Evolutionary conservation across 2,329 filamentous ascomycete genomes (phyloP).

Genomic region (Ophiostoma populinum): DNA sequence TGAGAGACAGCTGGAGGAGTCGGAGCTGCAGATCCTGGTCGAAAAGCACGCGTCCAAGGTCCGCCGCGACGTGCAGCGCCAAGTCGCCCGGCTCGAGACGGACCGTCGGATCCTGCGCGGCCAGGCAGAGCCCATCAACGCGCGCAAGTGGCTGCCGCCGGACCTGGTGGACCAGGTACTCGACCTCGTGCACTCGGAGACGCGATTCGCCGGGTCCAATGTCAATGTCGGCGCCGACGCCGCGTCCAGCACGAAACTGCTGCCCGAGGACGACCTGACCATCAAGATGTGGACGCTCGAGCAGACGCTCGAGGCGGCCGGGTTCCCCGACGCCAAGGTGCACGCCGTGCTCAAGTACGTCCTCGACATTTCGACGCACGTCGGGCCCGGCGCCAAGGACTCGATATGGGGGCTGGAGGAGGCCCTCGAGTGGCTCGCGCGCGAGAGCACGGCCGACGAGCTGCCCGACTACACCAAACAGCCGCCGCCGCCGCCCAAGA

Average conservation of each 20-base stretch:
- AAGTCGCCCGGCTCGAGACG: slow-evolving; percentile 63
- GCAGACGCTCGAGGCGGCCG: slow-evolving; percentile 49
- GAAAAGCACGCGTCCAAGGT: slow-evolving; percentile 70
- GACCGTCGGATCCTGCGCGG: slow-evolving; percentile 67
- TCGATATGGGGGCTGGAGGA: slow-evolving; percentile 75
- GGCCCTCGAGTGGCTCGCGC: slow-evolving; percentile 76
- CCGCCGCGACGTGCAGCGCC: slow-evolving; percentile 60
- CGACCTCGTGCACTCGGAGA: slow-evolving; percentile 51
- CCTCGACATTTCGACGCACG: slow-evolving; percentile 47
- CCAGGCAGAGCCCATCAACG: slow-evolving; percentile 57
- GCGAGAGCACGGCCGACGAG: slow-evolving; percentile 51
- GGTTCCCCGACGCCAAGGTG: slow-evolving; percentile 48
- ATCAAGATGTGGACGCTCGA: slow-evolving; percentile 73
- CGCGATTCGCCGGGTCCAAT: slow-evolving; percentile 36
- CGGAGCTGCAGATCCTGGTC: slow-evolving; percentile 74
- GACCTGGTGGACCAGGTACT: slow-evolving; percentile 66
- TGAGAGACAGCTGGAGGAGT: slow-evolving; percentile 72
- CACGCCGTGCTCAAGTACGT: slow-evolving; percentile 48
- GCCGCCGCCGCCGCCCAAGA: neutral
- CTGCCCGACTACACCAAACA: slow-evolving; percentile 51
- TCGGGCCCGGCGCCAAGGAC: slow-evolving; percentile 39
- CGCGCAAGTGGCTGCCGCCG: slow-evolving; percentile 61
- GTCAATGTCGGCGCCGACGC: slow-evolving; percentile 29
- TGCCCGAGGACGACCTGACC: slow-evolving; percentile 60
- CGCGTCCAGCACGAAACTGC: slow-evolving; percentile 30